These are phyloP conservation scores for Acidomyces sp. DNA, from an alignment of 495 filamentous ascomycete species.

Conservation along the genomic window DNA sequence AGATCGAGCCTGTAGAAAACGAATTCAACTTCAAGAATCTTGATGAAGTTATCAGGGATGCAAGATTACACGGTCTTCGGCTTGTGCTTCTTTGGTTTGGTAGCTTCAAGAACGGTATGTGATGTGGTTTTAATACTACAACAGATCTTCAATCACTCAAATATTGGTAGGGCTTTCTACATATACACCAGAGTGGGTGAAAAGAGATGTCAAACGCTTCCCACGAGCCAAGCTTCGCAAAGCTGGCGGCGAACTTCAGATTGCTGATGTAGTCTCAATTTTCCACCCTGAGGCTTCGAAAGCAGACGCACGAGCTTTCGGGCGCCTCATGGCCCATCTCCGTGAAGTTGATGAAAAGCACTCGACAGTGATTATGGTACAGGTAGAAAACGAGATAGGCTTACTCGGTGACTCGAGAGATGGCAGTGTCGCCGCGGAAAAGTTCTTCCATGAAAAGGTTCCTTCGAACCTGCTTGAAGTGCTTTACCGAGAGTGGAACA, in stretches of 20 bases:
- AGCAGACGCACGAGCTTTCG: conserved; percentile 32
- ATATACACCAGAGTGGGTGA: conserved; percentile 35
- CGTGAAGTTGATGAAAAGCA: conserved; percentile 31
- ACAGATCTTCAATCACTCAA: background rate
- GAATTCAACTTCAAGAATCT: conserved; percentile 35
- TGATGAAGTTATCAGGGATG: conserved; percentile 32
- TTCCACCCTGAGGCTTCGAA: conserved; percentile 23
- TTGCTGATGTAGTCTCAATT: conserved; percentile 7
- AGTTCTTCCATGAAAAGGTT: conserved; percentile 27
- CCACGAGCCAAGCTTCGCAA: conserved; percentile 26
- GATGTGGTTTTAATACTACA: background rate
- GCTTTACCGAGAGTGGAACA: conserved; percentile 26
- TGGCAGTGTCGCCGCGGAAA: conserved; percentile 27
- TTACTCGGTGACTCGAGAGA: conserved; percentile 37
- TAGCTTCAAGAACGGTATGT: conserved; percentile 38
- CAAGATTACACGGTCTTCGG: conserved; percentile 31
- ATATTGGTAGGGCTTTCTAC: conserved; percentile 21
- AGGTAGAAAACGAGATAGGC: conserved; percentile 39
- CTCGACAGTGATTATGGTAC: conserved; percentile 38
- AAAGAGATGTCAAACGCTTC: conserved; percentile 33
- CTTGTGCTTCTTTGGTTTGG: conserved; percentile 41
- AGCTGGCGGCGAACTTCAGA: conserved; percentile 3
- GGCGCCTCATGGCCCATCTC: conserved; percentile 29
- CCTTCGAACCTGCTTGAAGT: conserved; percentile 26
- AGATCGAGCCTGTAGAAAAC: conserved; percentile 36